Conservation (phyloP, 1,284 basidiomycete species). For the Moesziomyces globuligerus region DNA sequence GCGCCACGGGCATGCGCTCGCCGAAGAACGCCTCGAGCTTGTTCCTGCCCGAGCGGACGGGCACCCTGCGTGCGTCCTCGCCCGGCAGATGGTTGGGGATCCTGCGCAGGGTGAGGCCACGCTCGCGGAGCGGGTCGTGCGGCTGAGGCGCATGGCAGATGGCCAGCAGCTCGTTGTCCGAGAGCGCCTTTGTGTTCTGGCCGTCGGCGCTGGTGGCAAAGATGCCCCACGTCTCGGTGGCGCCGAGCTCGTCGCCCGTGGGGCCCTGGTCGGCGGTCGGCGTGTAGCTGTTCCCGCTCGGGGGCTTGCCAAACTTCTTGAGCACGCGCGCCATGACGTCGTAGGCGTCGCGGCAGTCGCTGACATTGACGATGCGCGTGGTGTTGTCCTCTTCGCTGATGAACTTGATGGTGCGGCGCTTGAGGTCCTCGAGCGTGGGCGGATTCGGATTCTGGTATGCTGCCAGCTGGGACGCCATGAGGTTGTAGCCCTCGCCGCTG, state of each 20-base stretch:
- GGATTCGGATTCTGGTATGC: constrained; percentile 26
- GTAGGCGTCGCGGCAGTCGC: constrained; percentile 59
- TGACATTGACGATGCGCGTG: constrained; percentile 61
- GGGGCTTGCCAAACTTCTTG: constrained; percentile 59
- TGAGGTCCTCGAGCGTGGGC: constrained; percentile 57
- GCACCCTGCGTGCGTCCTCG: constrained; percentile 37
- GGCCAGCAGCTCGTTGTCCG: constrained; percentile 76
- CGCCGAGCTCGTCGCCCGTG: constrained; percentile 39
- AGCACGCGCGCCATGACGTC: constrained; percentile 65
- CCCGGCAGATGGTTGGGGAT: constrained; percentile 49
- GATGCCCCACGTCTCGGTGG: constrained; percentile 58
- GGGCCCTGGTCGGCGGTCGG: constrained; percentile 58
- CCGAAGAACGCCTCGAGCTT: constrained; percentile 75
- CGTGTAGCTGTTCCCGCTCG: constrained; percentile 54
- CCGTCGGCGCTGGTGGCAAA: constrained; percentile 59
- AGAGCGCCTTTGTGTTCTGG: constrained; percentile 58
- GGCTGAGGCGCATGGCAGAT: constrained; percentile 86
- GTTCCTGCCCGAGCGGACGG: constrained; percentile 34
- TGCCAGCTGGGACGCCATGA: constrained; percentile 10
- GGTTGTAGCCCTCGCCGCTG: constrained; percentile 44
- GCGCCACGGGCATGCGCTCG: constrained; percentile 67
- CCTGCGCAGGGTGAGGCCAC: constrained; percentile 77
- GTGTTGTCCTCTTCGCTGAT: constrained; percentile 63
- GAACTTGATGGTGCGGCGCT: constrained; percentile 64
- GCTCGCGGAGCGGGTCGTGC: constrained; percentile 79